Evolutionary conservation across 1,284 basidiomycete species (phyloP), one percentile per base, ranked within the genome.

Genomic region (Neonothopanus nambi): DNA sequence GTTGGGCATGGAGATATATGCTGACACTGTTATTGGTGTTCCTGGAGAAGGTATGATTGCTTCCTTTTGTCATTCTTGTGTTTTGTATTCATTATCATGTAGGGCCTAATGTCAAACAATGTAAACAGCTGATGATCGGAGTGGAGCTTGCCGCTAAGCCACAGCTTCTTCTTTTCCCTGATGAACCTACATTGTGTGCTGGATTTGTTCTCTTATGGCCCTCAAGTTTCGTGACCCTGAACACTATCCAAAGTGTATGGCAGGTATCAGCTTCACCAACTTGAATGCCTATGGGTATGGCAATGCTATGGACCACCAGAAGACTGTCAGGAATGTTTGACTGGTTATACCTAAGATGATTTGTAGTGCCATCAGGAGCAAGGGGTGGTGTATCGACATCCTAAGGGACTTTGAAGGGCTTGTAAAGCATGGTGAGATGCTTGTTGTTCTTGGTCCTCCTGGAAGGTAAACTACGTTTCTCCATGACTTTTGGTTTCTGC

Each of bases 21-120:
- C 80, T 2, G 81, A 88, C 51, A 85, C 86, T 3, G 73, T 88
- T 52, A 84, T 90, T 45, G 84, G 84, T 53, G 76, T 80, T 9
- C 76, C 84, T 7, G 82, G 82, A 42, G 84, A 73, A 57, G 65
- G 86, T 61, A 72, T 73, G 21, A 52, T 61, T 20, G 17, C 7
- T 15, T 17, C 18, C 12, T 38, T 21, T 3, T 15, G 17, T n/a
- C 20, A 5, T 23, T 3, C 5, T 35, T 5, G 39, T 8, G 33
- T 18, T 38, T 43, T 24, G 30, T 33, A 33, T 9, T 33, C 30
- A 33, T 11, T 24, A 20, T 9, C 2, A 26, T 39, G 5, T 9
- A 56, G 63, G 63, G 43, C 57, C 65, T 5, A 65, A 66, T 43
- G 63, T 87, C 57, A 84, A 87, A 61, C 80, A 85, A 60, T 74